phyloP scores from a whole-genome alignment of 1,139 yeast species.

The Yamadazyma songkhlaensis region DNA sequence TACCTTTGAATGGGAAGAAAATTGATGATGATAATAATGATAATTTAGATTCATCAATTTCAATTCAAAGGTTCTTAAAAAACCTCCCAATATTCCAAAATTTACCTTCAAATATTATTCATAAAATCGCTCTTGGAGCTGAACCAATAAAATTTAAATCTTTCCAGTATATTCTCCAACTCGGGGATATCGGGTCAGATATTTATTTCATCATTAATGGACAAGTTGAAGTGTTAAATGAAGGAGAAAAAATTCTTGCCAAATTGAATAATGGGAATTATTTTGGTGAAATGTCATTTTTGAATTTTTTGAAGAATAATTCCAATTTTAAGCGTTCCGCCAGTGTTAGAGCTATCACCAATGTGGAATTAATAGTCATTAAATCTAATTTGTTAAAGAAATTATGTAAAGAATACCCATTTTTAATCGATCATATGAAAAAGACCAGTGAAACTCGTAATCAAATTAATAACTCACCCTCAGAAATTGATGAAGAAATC shows the following conservation, averaged over 20 bases:
- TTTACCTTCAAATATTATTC: constrained; percentile 56
- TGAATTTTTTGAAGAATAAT: constrained; percentile 43
- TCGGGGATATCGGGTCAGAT: constrained; percentile 60
- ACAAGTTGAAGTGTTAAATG: constrained; percentile 63
- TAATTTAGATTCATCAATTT: constrained; percentile 44
- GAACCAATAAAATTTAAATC: constrained; percentile 54
- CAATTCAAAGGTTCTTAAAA: constrained; percentile 55
- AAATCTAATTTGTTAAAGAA: constrained; percentile 50
- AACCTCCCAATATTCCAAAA: constrained; percentile 57
- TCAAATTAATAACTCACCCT: constrained; percentile 11
- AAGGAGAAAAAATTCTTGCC: constrained; percentile 36
- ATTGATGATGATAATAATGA: constrained; percentile 5
- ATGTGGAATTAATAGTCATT: constrained; percentile 59
- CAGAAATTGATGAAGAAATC: constrained; percentile 3
- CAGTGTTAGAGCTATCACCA: constrained; percentile 57
- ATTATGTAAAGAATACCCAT: constrained; percentile 56
- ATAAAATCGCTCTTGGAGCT: constrained; percentile 60
- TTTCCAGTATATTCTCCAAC: constrained; percentile 57
- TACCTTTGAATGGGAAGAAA: constrained; percentile 1
- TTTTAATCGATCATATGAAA: constrained; percentile 56
- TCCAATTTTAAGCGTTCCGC: constrained; percentile 48
- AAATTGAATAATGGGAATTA: constrained; percentile 61
- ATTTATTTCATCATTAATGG: constrained; percentile 67
- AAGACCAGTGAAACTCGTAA: constrained; percentile 55
- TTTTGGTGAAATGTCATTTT: constrained; percentile 76